Evolutionary conservation across 768 basidiomycete genomes (phyloP), one percentile per base, ranked within the genome.

Genomic region (Hericium coralloides): DNA sequence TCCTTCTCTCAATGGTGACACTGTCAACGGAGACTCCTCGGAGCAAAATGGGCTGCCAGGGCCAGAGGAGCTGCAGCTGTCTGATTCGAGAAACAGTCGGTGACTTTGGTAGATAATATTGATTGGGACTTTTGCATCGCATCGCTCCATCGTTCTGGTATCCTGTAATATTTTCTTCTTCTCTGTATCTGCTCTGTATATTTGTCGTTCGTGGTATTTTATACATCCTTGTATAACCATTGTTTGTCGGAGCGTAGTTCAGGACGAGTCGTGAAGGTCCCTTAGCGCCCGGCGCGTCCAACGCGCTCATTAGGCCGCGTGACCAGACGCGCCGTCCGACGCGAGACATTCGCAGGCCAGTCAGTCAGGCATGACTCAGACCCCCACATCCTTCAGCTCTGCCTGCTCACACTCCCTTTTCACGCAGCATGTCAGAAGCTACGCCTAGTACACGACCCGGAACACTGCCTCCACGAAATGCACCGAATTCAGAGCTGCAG

Each of bases 381-480:
- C 17, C 7, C 9, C 43, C 15, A 45, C n/a, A n/a, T 14, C 12
- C 22, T n/a, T 12, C 43, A 22, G 8, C 2, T 45, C n/a, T 22
- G 12, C 18, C 48, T 49, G 4, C 26, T 2, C 36, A 52, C n/a
- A 14, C 38, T 20, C 23, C 3, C 20, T 41, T n/a, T 9, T 22
- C 53, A 15, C 4, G 1, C 18, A 47, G 4, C 43, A 59, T 65
- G 59, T 48, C 55, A 36, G 61, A 61, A 49, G 55, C 58, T 25
- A 60, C 63, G 25, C 56, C 64, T 4, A 65, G 63, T 38, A 56
- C 55, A 41, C 18, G 72, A 51, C 70, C 72, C n/a, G 59, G 64
- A 3, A 81, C 79, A 2, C 76, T 77, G 0, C 78, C 76, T 52
- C 72, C 69, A 15, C 65, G 66, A n/a, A 18, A 25, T 22, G 23